Evolutionary conservation across 345 rosid genomes (phyloP).

Genomic region (Eucalyptus curtisii): DNA sequence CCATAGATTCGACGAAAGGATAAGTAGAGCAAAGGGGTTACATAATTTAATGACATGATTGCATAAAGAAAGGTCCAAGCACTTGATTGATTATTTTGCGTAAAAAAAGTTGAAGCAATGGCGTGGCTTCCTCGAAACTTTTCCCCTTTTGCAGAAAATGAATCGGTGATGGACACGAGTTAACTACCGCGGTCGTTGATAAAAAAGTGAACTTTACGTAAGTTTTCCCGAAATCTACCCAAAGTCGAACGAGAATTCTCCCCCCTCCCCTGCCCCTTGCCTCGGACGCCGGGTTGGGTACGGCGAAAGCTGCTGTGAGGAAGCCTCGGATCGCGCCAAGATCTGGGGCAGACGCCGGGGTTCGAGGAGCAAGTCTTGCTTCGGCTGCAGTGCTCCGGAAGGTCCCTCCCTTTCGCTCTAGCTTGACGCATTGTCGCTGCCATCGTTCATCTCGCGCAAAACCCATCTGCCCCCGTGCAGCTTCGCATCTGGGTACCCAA

Average conservation of each 20-base stretch:
- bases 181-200: not conserved
- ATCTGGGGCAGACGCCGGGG: not conserved
- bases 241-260: not conserved
- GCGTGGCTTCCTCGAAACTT: not conserved
- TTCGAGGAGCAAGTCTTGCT: not conserved
- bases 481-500: not conserved
- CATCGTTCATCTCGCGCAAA: not conserved
- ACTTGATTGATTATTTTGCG: not conserved
- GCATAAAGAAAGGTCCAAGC: not conserved
- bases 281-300: not conserved
- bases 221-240: not conserved
- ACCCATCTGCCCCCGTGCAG: not conserved
- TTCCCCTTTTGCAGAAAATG: not conserved
- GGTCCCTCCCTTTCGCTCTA: not conserved
- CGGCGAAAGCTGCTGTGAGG: not conserved
- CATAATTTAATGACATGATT: not conserved
- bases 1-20: not conserved
- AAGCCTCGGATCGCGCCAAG: not conserved
- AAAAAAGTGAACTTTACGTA: not conserved
- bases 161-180: not conserved
- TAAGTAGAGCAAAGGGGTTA: not conserved
- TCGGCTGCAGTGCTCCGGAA: not conserved
- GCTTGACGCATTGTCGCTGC: not conserved
- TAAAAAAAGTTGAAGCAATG: not conserved
- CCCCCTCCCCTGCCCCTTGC: not conserved